Percentiles rank a stretch among this genome's conserved stretches.
Evolutionary conservation across 495 filamentous ascomycete genomes (phyloP).

Genomic region (Penicillium argentinense): DNA sequence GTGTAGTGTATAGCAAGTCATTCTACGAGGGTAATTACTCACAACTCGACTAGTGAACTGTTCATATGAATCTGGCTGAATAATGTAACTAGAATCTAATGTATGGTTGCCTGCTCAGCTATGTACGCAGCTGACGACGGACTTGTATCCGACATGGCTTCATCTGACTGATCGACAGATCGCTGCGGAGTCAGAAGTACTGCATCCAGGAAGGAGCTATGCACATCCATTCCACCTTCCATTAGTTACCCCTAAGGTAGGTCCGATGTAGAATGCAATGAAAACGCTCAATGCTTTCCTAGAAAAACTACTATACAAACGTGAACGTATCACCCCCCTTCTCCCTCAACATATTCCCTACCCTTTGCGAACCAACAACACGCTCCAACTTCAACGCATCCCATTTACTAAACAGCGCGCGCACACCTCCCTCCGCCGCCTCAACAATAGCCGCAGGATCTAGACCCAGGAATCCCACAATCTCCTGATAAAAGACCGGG

Average conservation of each 20-base stretch:
- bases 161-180: not conserved
- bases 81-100: too few species aligned
- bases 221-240: not conserved
- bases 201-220: not conserved
- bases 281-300: too few species aligned
- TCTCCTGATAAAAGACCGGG: constrained; percentile 81
- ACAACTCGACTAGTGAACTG: too few species aligned
- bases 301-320: constrained; percentile 32
- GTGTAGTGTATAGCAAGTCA: too few species aligned
- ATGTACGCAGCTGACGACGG: not conserved
- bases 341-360: constrained; percentile 67
- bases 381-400: constrained; percentile 87
- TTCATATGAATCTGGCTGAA: too few species aligned
- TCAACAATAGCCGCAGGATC: constrained; percentile 37
- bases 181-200: not conserved
- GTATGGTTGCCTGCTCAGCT: not conserved
- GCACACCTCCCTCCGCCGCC: constrained; percentile 51
- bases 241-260: too few species aligned
- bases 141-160: not conserved
- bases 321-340: constrained; percentile 84
- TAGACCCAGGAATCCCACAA: constrained; percentile 67
- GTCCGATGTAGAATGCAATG: too few species aligned
- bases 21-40: too few species aligned
- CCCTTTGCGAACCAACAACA: constrained; percentile 76
- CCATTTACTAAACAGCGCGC: constrained; percentile 81